Evolutionary conservation across 768 basidiomycete genomes (phyloP).

Genomic region (Tephrocybe sp.): DNA sequence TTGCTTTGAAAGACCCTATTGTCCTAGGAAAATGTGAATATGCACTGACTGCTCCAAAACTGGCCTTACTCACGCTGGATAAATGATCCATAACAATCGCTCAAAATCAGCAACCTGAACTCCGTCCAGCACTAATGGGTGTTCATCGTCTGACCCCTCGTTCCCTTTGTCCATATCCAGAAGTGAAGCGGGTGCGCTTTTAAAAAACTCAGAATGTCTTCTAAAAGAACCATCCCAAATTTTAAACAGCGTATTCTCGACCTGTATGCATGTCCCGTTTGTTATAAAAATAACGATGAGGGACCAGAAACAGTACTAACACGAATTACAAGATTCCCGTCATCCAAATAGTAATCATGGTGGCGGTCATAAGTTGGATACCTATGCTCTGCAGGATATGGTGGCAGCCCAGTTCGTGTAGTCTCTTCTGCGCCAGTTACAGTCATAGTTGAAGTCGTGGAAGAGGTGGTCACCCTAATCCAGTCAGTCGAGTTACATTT

Average conservation of each 20-base stretch:
- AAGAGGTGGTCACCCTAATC: background rate
- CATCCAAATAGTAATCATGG: conserved; percentile 22
- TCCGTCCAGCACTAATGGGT: conserved; percentile 24
- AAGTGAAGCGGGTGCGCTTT: conserved; percentile 11
- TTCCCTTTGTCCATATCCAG: conserved; percentile 9
- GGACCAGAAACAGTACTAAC: conserved; percentile 8
- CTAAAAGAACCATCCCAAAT: conserved; percentile 15
- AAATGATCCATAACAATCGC: conserved; percentile 30
- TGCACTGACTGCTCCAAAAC: background rate
- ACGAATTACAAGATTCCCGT: conserved; percentile 23
- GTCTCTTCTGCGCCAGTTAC: background rate
- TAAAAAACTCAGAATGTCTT: conserved; percentile 19
- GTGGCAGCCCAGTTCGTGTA: background rate
- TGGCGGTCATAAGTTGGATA: conserved; percentile 3
- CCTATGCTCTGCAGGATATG: conserved; percentile 2
- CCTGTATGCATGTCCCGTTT: conserved; percentile 13
- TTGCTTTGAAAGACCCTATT: conserved; percentile 12
- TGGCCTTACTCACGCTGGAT: conserved; percentile 22
- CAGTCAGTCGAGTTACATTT: background rate
- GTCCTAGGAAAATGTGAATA: background rate
- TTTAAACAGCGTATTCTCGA: conserved; percentile 18
- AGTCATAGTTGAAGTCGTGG: background rate
- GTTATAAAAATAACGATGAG: background rate
- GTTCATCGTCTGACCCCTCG: conserved; percentile 21
- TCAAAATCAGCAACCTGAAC: conserved; percentile 30